phyloP scores from a whole-genome alignment of 306 rosid genomes.

The Acacia crassicarpa region DNA sequence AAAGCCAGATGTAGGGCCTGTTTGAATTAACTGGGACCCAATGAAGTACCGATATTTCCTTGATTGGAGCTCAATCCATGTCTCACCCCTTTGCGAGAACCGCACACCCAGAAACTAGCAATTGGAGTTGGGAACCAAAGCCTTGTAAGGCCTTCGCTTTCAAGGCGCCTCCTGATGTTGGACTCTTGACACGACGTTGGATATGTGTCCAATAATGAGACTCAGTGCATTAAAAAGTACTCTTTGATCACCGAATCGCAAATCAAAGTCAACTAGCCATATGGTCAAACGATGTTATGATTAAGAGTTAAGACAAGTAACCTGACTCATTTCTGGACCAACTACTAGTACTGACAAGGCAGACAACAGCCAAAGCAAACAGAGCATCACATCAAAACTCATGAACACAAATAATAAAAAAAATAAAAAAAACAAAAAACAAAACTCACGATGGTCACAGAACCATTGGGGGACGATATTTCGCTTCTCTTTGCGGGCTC shows the following conservation, averaged over 20 bases:
- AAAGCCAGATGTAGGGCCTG: not conserved
- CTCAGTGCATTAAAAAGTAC: not conserved
- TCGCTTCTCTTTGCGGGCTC: slow-evolving; percentile 38
- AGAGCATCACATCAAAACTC: not conserved
- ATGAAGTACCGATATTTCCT: not conserved
- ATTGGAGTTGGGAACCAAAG: too few relatives aligned
- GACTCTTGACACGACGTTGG: not conserved
- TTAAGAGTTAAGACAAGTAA: not conserved
- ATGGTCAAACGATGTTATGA: not conserved
- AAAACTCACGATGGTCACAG: slow-evolving; percentile 44
- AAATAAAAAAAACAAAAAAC: not conserved
- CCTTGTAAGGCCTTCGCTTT: too few relatives aligned
- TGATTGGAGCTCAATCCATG: not conserved
- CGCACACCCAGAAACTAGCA: too few relatives aligned
- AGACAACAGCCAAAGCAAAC: not conserved
- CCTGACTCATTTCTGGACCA: not conserved
- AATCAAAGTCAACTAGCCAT: not conserved
- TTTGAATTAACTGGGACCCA: not conserved
- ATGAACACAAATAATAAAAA: not conserved
- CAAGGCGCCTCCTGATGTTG: too few relatives aligned
- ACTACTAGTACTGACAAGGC: not conserved
- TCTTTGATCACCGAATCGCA: not conserved
- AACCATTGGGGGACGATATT: slow-evolving; percentile 43
- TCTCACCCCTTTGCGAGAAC: too few relatives aligned
- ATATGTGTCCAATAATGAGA: not conserved